Evolutionary conservation across 352 stramenopile genomes (phyloP).

Genomic region (Phytophthora podocarpi): DNA sequence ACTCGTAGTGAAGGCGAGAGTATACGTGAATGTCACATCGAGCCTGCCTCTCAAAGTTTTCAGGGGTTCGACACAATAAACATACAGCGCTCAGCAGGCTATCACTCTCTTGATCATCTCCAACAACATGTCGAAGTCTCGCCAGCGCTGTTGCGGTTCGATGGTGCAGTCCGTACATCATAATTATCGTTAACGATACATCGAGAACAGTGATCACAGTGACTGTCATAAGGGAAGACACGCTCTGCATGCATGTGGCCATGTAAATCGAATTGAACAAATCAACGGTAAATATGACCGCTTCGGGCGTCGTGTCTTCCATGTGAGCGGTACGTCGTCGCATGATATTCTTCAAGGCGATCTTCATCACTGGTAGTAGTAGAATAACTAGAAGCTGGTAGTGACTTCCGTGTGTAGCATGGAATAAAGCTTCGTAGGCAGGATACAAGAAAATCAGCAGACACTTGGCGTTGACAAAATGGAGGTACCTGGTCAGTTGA

Average conservation of each 20-base stretch:
- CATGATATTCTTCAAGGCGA: constrained; percentile 22
- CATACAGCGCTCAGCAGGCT: too few relatives aligned
- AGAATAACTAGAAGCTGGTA: constrained; percentile 6
- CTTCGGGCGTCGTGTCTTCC: constrained; percentile 23
- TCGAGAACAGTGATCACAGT: not conserved
- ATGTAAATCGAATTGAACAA: constrained; percentile 28
- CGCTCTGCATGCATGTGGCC: constrained; percentile 20
- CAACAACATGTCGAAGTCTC: not conserved
- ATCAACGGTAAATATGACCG: constrained; percentile 21
- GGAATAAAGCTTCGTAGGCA: constrained; percentile 13
- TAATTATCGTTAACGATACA: not conserved
- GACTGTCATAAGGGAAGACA: not conserved
- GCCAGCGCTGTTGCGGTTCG: not conserved
- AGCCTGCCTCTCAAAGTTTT: too few relatives aligned
- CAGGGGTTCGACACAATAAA: too few relatives aligned
- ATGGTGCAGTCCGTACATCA: constrained; percentile 8
- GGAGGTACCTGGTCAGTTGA: constrained; percentile 3
- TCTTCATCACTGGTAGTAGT: constrained; percentile 29
- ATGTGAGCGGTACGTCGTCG: constrained; percentile 1
- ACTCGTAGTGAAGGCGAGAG: too few relatives aligned
- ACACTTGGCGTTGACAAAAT: constrained; percentile 3
- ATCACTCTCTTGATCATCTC: too few relatives aligned
- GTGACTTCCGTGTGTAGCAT: not conserved
- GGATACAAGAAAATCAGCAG: constrained; percentile 5
- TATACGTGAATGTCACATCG: too few relatives aligned